Evolutionary conservation across 2,329 filamentous ascomycete species (phyloP).

Genomic region (Botrytis paeoniae): DNA sequence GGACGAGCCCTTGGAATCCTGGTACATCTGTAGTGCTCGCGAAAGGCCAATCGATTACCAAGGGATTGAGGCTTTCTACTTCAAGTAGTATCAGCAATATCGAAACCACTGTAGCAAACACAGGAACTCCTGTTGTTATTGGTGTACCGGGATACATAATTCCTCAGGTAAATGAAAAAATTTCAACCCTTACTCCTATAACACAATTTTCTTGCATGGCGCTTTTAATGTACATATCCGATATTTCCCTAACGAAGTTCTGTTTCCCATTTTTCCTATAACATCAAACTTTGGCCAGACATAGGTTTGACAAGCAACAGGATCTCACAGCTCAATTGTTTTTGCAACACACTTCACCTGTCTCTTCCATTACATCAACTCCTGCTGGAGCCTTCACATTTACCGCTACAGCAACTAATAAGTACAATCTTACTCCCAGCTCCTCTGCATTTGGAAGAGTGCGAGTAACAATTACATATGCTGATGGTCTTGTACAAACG

Average conservation of each 20-base stretch:
- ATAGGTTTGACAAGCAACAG: neutral
- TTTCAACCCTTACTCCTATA: no score
- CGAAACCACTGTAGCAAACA: constrained; percentile 45
- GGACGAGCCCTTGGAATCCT: constrained; percentile 51
- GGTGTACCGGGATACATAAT: constrained; percentile 56
- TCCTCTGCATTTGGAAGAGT: constrained; percentile 48
- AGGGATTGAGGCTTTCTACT: constrained; percentile 52
- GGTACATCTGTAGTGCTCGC: constrained; percentile 47
- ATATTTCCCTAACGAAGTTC: no score
- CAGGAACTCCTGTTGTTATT: constrained; percentile 48
- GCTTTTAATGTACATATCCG: no score
- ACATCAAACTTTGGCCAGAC: no score
- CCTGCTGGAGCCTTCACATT: constrained; percentile 42
- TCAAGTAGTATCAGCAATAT: constrained; percentile 47
- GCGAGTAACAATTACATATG: constrained; percentile 48
- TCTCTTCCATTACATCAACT: constrained; percentile 42
- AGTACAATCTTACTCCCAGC: constrained; percentile 46
- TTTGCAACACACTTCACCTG: constrained; percentile 42
- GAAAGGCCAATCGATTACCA: constrained; percentile 45
- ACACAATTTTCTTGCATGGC: no score
- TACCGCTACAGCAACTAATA: constrained; percentile 32
- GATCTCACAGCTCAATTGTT: constrained; percentile 48
- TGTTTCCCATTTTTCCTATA: no score
- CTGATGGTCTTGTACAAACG: constrained; percentile 48
- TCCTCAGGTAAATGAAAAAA: no score